A percentile compares a stretch with the other conserved stretches of the same genome.
phyloP scores from a whole-genome alignment of 371 early-diverging fungal species.

The Conidiobolus coronatus region DNA sequence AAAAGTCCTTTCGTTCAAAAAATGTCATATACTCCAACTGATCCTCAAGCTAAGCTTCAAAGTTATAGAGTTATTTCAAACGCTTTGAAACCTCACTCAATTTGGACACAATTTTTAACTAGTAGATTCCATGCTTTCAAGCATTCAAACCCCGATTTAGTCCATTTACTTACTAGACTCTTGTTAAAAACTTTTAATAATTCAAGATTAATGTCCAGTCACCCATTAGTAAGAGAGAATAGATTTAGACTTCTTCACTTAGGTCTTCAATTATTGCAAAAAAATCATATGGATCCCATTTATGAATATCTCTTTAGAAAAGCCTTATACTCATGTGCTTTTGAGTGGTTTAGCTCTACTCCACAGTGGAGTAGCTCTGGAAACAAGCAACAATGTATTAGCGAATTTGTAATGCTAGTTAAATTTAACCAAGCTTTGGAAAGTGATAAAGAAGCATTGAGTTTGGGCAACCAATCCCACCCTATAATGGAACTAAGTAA shows the following conservation, averaged over 20 bases:
- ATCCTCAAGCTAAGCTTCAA: constrained; percentile 38
- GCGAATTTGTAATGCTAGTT: constrained; percentile 37
- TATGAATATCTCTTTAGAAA: constrained; percentile 31
- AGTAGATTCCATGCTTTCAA: constrained; percentile 62
- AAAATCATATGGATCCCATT: constrained; percentile 37
- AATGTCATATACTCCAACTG: constrained; percentile 81
- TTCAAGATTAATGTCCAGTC: constrained; percentile 18
- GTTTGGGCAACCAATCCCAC: neutral
- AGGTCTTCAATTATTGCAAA: constrained; percentile 50
- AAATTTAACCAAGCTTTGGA: constrained; percentile 39
- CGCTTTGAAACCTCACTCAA: constrained; percentile 48
- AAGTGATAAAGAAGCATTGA: constrained; percentile 31
- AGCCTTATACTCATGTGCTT: constrained; percentile 32
- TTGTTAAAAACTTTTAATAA: constrained; percentile 38
- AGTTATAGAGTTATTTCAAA: constrained; percentile 29
- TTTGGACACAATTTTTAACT: constrained; percentile 66
- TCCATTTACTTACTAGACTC: constrained; percentile 45
- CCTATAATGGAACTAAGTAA: neutral
- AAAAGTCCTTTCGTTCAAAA: constrained; percentile 62
- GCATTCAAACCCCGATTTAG: constrained; percentile 42
- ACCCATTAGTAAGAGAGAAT: constrained; percentile 47
- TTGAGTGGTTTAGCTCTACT: constrained; percentile 46
- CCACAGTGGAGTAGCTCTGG: constrained; percentile 49
- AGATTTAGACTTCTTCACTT: constrained; percentile 55
- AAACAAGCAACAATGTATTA: constrained; percentile 31